Evolutionary conservation across 805 yeast species (phyloP), one percentile per base, ranked within the genome.

Genomic region (Lachancea dasiensis): DNA sequence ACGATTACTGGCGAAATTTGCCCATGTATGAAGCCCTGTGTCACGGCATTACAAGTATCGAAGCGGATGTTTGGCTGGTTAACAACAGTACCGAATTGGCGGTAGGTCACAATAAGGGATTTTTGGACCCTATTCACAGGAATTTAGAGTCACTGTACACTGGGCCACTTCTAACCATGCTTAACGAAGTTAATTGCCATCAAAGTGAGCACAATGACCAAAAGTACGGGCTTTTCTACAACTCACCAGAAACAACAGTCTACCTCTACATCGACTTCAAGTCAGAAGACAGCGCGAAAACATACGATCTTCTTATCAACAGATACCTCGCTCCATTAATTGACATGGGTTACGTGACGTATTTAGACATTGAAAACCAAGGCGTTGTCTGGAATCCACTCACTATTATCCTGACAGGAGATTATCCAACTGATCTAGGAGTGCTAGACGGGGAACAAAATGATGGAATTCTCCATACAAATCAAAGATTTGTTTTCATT

Each of bases 261-360:
- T 76, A 71, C 52, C 60, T 82, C 21, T 76, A 78, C 61, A 65
- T 82, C 48, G 90, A 83, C 56, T 65, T 79, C 48, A 79, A 79
- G 50, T 75, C 82, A n/a, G 58, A 61, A 16, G 64, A 63, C 2
- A 50, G 52, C n/a, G 39, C 26, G 3, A 43, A 48, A 16, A 70
- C 79, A 0, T 80, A 73, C 55, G 56, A 61, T 1, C 55, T 63
- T 15, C 58, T 83, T 24, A 60, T 65, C 44, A 55, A 61, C 6
- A 64, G 68, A 13, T 48, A 54, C 23, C 64, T 81, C 26, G 56
- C 65, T 34, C 68, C 72, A 4, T 66, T 81, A 25, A 63, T 70
- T 11, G 67, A 67, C 13, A 59, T 62, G 17, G 69, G 65, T 2
- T 81, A 71, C 51, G 54, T 83, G 27, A 68, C 82, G 1, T 63